Evolutionary conservation across 768 basidiomycete genomes (phyloP).

Genomic region (Nevesoporus exiguus): DNA sequence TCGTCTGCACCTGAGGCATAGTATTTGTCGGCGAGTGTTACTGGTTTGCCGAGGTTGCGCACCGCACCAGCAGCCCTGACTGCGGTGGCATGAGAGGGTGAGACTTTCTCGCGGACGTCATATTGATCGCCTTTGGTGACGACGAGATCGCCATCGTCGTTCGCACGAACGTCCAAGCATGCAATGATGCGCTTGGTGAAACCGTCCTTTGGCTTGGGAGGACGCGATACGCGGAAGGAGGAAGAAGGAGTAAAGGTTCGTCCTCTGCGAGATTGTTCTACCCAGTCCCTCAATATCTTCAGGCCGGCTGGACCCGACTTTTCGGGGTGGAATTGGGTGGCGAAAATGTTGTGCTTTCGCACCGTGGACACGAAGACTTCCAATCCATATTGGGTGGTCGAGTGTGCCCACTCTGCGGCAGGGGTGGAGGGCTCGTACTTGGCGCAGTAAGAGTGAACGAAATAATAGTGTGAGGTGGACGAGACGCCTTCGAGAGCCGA

Average conservation of each 20-base stretch:
- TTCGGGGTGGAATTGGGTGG: conserved; percentile 96
- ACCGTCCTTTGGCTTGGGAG: conserved; percentile 50
- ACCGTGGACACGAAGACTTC: conserved; percentile 88
- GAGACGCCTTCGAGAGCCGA: conserved; percentile 46
- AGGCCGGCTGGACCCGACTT: conserved; percentile 92
- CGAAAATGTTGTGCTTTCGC: conserved; percentile 81
- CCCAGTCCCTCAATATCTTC: conserved; percentile 75
- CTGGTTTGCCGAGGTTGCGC: conserved; percentile 96
- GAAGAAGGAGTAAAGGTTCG: conserved; percentile 34
- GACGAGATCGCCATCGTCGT: conserved; percentile 94
- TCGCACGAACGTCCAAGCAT: conserved; percentile 95
- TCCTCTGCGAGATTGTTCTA: conserved; percentile 50
- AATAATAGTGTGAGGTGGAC: conserved; percentile 79
- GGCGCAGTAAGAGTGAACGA: conserved; percentile 93
- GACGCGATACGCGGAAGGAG: conserved; percentile 29
- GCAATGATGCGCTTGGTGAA: conserved; percentile 95
- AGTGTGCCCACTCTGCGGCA: conserved; percentile 74
- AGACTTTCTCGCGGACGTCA: conserved; percentile 84
- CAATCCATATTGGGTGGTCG: conserved; percentile 90
- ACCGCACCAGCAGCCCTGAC: conserved; percentile 68
- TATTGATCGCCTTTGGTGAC: conserved; percentile 99
- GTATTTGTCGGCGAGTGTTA: conserved; percentile 84
- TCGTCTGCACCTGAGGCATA: conserved; percentile 91
- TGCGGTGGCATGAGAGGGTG: conserved; percentile 23
- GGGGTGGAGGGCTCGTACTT: conserved; percentile 62